Percentiles rank a stretch among this genome's conserved stretches.
Conservation (phyloP, 1,284 basidiomycete genomes). For the Austroboletus niveus region DNA sequence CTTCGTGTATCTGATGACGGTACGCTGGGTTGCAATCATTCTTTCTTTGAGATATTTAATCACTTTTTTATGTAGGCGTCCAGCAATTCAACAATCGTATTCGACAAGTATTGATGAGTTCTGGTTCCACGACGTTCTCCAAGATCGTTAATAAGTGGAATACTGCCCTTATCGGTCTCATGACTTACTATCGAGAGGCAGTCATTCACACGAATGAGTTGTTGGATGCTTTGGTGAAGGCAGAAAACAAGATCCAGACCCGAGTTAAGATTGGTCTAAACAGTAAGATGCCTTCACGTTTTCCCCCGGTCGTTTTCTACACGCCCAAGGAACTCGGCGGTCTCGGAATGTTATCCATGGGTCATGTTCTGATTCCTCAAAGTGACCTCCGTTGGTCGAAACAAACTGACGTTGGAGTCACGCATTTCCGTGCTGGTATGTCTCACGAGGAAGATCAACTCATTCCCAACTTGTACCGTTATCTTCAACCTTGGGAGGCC, state of each 20-base stretch:
- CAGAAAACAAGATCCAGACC: constrained; percentile 98
- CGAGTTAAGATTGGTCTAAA: constrained; percentile 99
- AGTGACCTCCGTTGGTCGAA: constrained; percentile 98
- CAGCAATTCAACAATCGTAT: constrained; percentile 97
- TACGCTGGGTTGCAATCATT: constrained; percentile 19
- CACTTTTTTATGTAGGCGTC: constrained; percentile 57
- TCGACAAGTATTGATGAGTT: constrained; percentile 97
- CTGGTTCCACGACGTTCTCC: constrained; percentile 97
- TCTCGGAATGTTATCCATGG: constrained; percentile 99
- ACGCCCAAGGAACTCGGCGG: constrained; percentile 96
- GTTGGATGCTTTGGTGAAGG: constrained; percentile 91
- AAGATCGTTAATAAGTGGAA: constrained; percentile 99
- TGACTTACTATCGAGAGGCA: constrained; percentile 99
- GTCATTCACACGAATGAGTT: constrained; percentile 97
- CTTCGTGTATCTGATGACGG: constrained; percentile 95
- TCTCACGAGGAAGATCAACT: constrained; percentile 92
- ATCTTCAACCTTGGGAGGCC: constrained; percentile 98
- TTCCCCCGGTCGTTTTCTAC: constrained; percentile 97
- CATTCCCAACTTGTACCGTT: constrained; percentile 97
- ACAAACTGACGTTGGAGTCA: constrained; percentile 95
- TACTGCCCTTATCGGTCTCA: constrained; percentile 89
- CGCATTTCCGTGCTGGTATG: constrained; percentile 98
- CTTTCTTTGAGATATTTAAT: constrained; percentile 15
- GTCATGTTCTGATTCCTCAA: constrained; percentile 96
- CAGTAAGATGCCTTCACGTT: constrained; percentile 99